Percentiles rank a stretch among this genome's conserved stretches.
These are phyloP conservation scores for Olyra latifolia DNA, from an alignment of 176 grass and related monocot species.

Conservation along the genomic window DNA sequence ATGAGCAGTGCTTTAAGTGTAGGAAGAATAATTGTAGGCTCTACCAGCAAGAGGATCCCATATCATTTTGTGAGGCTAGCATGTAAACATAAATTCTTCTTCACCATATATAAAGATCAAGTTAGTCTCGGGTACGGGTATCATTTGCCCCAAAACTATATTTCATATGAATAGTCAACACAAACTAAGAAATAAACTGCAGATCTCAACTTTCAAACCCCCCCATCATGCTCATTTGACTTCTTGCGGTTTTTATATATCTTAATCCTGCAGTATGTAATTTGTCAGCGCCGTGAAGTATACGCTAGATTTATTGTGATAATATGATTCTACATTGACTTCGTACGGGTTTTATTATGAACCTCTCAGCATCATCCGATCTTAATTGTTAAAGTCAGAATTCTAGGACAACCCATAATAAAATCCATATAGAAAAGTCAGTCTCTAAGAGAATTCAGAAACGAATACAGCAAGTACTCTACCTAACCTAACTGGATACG, in stretches of 20 bases:
- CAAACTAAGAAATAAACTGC: neutral
- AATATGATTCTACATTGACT: conserved; percentile 3
- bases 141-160: neutral
- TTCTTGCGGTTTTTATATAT: neutral
- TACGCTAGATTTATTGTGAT: neutral
- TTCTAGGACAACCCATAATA: neutral
- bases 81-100: neutral
- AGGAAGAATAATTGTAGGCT: neutral
- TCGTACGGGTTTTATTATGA: neutral
- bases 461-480: neutral
- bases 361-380: neutral
- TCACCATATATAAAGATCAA: neutral
- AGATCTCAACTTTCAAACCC: neutral
- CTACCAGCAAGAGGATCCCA: neutral
- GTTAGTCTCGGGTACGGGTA: neutral
- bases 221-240: neutral
- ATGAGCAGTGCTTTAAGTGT: neutral
- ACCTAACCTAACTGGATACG: neutral
- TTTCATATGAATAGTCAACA: neutral
- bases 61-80: neutral
- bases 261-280: neutral
- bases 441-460: conserved; percentile 3
- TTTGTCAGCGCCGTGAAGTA: neutral
- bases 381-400: neutral
- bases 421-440: neutral